A percentile compares a stretch with the other conserved stretches of the same genome.
Conservation (phyloP, 2,329 filamentous ascomycete genomes). For the Cladosporium sp. region DNA sequence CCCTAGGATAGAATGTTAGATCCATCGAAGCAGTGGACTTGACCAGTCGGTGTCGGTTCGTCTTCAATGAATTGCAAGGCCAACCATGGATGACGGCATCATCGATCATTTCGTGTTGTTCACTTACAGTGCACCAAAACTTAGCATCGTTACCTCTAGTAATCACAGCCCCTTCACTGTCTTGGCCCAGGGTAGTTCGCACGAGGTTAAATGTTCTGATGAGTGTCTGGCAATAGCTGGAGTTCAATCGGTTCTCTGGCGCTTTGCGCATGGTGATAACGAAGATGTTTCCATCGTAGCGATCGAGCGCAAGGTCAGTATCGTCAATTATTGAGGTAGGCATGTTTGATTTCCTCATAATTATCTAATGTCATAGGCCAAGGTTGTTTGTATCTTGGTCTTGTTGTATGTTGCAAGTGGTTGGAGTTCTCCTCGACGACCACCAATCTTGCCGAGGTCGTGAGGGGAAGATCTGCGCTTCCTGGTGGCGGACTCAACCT, state of each 20-base stretch:
- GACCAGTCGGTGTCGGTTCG: no score
- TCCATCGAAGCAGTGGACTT: neutral
- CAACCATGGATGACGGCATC: no score
- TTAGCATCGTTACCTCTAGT: constrained; percentile 53
- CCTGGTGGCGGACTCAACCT: neutral
- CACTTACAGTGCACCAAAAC: constrained; percentile 50
- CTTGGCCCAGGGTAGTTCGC: constrained; percentile 48
- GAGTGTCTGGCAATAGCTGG: constrained; percentile 53
- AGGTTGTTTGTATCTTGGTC: no score
- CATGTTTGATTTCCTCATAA: neutral
- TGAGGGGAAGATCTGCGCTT: constrained; percentile 13
- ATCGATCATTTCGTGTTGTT: neutral
- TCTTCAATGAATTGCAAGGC: no score
- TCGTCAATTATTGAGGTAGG: constrained; percentile 37
- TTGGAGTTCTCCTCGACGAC: neutral
- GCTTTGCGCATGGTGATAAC: constrained; percentile 56
- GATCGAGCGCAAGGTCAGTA: constrained; percentile 46
- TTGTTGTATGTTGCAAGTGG: neutral
- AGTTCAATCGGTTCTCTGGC: constrained; percentile 56
- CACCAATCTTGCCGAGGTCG: constrained; percentile 14
- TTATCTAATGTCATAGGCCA: neutral
- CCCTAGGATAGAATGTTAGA: constrained; percentile 25
- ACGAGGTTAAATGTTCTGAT: constrained; percentile 53
- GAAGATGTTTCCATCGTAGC: constrained; percentile 49
- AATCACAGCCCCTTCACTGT: constrained; percentile 54